Percentiles rank a stretch among this genome's conserved stretches.
Evolutionary conservation across 2,329 filamentous ascomycete genomes (phyloP).

Genomic region (Taxawa tesnikishii): DNA sequence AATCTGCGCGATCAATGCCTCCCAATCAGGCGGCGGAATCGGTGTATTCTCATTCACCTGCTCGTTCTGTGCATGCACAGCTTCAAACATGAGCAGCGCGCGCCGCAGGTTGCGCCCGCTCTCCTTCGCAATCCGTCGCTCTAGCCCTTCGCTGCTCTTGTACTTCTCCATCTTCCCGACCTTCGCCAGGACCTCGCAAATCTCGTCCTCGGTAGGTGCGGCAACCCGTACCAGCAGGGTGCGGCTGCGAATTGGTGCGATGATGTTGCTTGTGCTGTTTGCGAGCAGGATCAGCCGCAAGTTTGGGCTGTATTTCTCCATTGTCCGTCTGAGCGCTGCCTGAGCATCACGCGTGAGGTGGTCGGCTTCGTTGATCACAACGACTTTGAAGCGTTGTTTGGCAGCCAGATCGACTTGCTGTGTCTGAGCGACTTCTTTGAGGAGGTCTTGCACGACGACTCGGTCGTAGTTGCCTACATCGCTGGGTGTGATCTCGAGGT

Average conservation of each 20-base stretch:
- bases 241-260: conserved; percentile 89
- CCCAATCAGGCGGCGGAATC: conserved; percentile 95
- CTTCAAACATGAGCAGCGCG: conserved; percentile 92
- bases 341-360: conserved; percentile 89
- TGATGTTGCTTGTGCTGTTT: conserved; percentile 96
- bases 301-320: conserved; percentile 99
- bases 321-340: conserved; percentile 83
- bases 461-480: conserved; percentile 95
- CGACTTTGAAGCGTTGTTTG: conserved; percentile 91
- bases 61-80: conserved; percentile 93
- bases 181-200: conserved; percentile 58
- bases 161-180: conserved; percentile 74
- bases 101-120: conserved; percentile 83
- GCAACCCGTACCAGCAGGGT: conserved; percentile 86
- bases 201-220: conserved; percentile 75
- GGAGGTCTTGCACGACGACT: conserved; percentile 85
- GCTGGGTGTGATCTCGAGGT: conserved; percentile 94
- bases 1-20: conserved; percentile 76
- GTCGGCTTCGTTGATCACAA: conserved; percentile 98
- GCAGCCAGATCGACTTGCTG: conserved; percentile 94
- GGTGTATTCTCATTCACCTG: conserved; percentile 76
- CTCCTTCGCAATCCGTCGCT: conserved; percentile 76
- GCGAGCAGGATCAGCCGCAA: conserved; percentile 81
- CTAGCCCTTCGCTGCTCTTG: conserved; percentile 61
- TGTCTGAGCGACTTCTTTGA: conserved; percentile 97